Percentiles rank a stretch among this genome's conserved stretches.
Evolutionary conservation across 768 basidiomycete species (phyloP).

Genomic region (Gymnopilus dilepis): DNA sequence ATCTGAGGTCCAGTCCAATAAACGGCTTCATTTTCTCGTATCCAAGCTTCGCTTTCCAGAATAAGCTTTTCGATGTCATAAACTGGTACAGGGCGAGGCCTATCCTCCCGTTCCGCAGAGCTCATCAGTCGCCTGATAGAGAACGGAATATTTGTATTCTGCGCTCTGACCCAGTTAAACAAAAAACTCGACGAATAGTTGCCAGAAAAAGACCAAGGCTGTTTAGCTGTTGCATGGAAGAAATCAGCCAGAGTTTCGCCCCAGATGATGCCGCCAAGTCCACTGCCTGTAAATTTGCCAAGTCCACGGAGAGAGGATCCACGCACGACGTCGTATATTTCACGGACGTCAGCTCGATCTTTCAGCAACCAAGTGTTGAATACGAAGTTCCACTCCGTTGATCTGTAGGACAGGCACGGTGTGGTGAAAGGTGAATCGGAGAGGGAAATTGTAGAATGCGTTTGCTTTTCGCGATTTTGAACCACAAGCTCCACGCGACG

Average conservation of each 20-base stretch:
- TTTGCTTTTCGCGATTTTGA: background rate
- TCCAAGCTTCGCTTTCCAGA: conserved; percentile 6
- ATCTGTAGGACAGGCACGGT: background rate
- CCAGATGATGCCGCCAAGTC: background rate
- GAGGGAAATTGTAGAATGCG: background rate
- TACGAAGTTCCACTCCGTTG: background rate
- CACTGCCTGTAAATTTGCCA: background rate
- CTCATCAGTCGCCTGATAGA: background rate
- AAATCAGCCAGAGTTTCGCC: conserved; percentile 15
- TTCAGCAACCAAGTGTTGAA: background rate
- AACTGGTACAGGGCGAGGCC: conserved; percentile 2
- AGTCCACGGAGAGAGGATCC: background rate
- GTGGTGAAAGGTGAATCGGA: background rate
- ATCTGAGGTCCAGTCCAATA: background rate
- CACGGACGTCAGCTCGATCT: background rate
- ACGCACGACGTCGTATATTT: too few species aligned
- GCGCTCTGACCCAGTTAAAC: background rate
- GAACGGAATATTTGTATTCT: background rate
- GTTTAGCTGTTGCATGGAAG: background rate
- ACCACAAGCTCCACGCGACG: too few species aligned
- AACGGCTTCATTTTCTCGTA: background rate
- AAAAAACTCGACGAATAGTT: conserved; percentile 8
- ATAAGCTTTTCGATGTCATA: conserved; percentile 11
- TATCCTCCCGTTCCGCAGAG: conserved; percentile 10
- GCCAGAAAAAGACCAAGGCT: too few species aligned